phyloP scores from a whole-genome alignment of 164 flowering plant species.

The Stephania japonica region DNA sequence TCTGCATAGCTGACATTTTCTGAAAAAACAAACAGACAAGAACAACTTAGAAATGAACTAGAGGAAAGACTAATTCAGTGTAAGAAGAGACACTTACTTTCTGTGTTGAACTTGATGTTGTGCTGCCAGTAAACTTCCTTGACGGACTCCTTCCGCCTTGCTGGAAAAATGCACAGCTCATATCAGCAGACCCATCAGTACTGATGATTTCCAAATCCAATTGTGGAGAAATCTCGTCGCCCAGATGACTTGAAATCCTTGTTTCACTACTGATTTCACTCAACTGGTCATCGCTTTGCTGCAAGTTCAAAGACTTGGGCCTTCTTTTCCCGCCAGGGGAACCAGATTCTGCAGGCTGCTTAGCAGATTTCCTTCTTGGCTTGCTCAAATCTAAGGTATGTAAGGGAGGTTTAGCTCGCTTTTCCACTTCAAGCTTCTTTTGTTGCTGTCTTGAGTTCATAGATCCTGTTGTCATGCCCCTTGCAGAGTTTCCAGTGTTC shows the following conservation, averaged over 20 bases:
- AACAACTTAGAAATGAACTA: constrained; percentile 11
- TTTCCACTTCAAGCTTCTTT: constrained; percentile 63
- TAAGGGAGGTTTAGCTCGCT: constrained; percentile 46
- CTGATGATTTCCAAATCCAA: constrained; percentile 39
- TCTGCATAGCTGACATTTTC: constrained; percentile 27
- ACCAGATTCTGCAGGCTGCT: constrained; percentile 40
- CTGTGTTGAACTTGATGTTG: constrained; percentile 16
- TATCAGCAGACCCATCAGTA: constrained; percentile 24
- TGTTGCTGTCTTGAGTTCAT: constrained; percentile 67
- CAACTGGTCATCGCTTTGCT: constrained; percentile 41
- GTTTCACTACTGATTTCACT: constrained; percentile 51
- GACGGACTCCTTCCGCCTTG: constrained; percentile 16
- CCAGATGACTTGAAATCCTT: constrained; percentile 42
- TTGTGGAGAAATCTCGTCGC: constrained; percentile 41
- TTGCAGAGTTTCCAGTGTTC: constrained; percentile 26
- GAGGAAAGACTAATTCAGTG: background rate
- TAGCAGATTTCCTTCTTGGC: constrained; percentile 40
- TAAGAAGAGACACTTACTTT: constrained; percentile 20
- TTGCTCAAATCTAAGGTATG: constrained; percentile 59
- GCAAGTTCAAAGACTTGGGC: constrained; percentile 28
- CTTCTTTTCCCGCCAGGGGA: constrained; percentile 60
- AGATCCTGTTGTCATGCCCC: constrained; percentile 38
- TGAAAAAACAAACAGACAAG: constrained; percentile 21
- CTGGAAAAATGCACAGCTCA: constrained; percentile 11
- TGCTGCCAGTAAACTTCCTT: constrained; percentile 7